A percentile compares a stretch with the other conserved stretches of the same genome.
phyloP scores from a whole-genome alignment of 257 asterid genomes.

The Penstemon davidsonii region DNA sequence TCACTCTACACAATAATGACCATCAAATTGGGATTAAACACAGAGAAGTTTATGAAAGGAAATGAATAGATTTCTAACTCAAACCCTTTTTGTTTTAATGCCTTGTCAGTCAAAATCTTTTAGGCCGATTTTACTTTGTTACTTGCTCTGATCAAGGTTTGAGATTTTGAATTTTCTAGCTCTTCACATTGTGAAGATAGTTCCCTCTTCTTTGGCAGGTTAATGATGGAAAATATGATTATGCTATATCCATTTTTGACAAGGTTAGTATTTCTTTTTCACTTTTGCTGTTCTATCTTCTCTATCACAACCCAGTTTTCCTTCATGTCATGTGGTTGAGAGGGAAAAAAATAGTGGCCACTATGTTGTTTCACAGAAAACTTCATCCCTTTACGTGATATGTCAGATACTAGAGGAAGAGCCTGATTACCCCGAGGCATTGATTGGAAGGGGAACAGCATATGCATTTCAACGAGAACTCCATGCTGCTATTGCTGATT shows the following conservation, averaged over 20 bases:
- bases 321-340: slow-evolving; percentile 26
- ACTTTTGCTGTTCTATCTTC: slow-evolving; percentile 21
- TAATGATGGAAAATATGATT: slow-evolving; percentile 86
- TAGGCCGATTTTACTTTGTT: not conserved
- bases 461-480: slow-evolving; percentile 97
- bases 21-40: not conserved
- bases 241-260: slow-evolving; percentile 86
- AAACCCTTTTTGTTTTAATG: slow-evolving; percentile 20
- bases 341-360: slow-evolving; percentile 24
- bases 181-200: slow-evolving; percentile 28
- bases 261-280: slow-evolving; percentile 52
- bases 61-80: not conserved
- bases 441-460: slow-evolving; percentile 98
- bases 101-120: slow-evolving; percentile 7
- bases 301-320: slow-evolving; percentile 23
- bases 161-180: slow-evolving; percentile 7
- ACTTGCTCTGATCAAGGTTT: slow-evolving; percentile 22
- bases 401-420: slow-evolving; percentile 82
- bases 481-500: slow-evolving; percentile 93
- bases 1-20: not conserved
- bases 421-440: slow-evolving; percentile 92
- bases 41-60: slow-evolving; percentile 14
- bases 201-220: slow-evolving; percentile 63
- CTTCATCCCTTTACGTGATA: slow-evolving; percentile 25
- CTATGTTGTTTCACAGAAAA: slow-evolving; percentile 4